Evolutionary conservation across 2,329 filamentous ascomycete species (phyloP), one percentile per base, ranked within the genome.

Genomic region (Emergomyces pasteurianus): DNA sequence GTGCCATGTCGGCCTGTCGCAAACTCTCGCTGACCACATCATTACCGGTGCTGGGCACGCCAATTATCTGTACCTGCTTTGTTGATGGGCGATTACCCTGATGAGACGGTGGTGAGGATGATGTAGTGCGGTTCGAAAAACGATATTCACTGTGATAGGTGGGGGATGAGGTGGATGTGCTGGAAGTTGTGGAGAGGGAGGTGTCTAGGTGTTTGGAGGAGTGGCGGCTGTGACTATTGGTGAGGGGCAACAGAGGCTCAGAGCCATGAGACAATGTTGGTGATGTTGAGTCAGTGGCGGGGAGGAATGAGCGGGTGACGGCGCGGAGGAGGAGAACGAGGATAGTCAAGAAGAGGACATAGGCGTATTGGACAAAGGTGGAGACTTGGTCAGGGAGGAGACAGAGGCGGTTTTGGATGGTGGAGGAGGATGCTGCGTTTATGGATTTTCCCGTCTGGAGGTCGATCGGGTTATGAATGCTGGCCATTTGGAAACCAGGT

Each of bases 401-500:
- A 71, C 94, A 99, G 2, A 97, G 82, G 65, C 95, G 89, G 0
- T 89, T 94, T 74, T 97, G 90, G 3, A 96, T 75, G 0, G 92
- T 96, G 1, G 70, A 64, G 31, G 46, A 46, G 1, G 68, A 63
- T 2, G 65, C 47, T 18, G 66, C 62, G 21, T 66, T 63, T 6
- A 66, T 60, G 3, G 75, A 58, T 38, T 70, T 72, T 38, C 75
- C 74, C 1, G 72, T 74, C 16, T 69, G 58, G 2, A 76, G 77
- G 67, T 92, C 88, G 60, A 97, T 81, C 0, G 94, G 94, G 70
- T 99, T 97, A 83, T 90, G 96, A 61, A 99, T 79, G 71, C 90
- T 96, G 47, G 91, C 83, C 76, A 96, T 85, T 64, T 94, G 78
- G 66, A 99, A 94, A 0, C 91, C 94, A 0, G 94, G 94, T 6